A percentile compares a stretch with the other conserved stretches of the same genome.
These are phyloP conservation scores for Hypoxylon sp. DNA, from an alignment of 2,329 filamentous ascomycete genomes.

Conservation along the genomic window DNA sequence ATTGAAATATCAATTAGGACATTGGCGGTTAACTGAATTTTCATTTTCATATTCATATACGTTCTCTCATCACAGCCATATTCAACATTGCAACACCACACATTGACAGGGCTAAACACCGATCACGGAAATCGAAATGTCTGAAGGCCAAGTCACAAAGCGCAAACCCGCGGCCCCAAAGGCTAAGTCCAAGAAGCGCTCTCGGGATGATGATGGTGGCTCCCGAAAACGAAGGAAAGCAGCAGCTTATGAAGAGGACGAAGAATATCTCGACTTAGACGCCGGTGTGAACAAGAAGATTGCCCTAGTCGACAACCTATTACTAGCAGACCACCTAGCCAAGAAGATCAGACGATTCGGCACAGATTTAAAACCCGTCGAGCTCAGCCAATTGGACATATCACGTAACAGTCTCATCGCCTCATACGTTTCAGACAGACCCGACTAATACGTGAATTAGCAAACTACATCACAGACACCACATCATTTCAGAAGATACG, in stretches of 20 bases:
- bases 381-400: slow-evolving; percentile 85
- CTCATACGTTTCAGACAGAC: background rate
- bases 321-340: slow-evolving; percentile 88
- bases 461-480: slow-evolving; percentile 82
- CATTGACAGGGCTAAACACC: background rate
- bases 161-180: slow-evolving; percentile 47
- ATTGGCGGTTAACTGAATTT: slow-evolving; percentile 42
- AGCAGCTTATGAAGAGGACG: slow-evolving; percentile 67
- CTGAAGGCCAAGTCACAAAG: slow-evolving; percentile 39
- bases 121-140: slow-evolving; percentile 37
- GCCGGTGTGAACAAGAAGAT: slow-evolving; percentile 85
- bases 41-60: slow-evolving; percentile 20
- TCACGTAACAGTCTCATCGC: slow-evolving; percentile 70
- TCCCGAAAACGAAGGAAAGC: slow-evolving; percentile 69
- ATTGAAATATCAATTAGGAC: slow-evolving; percentile 26
- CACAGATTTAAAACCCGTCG: slow-evolving; percentile 83
- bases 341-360: slow-evolving; percentile 84
- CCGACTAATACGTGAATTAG: slow-evolving; percentile 59
- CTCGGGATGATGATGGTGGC: slow-evolving; percentile 64
- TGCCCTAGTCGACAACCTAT: slow-evolving; percentile 83
- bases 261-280: slow-evolving; percentile 74
- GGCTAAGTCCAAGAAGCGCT: slow-evolving; percentile 67
- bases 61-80: slow-evolving; percentile 1
- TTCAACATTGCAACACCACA: slow-evolving; percentile 6
- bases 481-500: slow-evolving; percentile 79